Evolutionary conservation across 805 yeast genomes (phyloP), one percentile per base, ranked within the genome.

Genomic region (Debaryomyces maramus): DNA sequence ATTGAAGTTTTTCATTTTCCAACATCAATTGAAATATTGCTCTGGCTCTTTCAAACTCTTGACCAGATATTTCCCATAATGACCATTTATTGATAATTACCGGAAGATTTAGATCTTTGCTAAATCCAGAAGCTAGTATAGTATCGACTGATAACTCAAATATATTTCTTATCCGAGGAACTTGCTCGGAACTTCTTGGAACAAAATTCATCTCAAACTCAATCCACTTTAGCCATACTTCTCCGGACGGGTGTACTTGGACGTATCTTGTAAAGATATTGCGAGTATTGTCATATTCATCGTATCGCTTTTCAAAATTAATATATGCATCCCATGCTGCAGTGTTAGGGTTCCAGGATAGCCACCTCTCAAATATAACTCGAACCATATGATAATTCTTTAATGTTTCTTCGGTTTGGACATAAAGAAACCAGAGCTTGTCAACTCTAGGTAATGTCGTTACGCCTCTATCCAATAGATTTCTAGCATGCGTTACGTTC

Each of bases 401-500:
- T 18, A 88, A 62, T 0, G 85, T 74, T 60, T 89, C 97, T 60
- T 89, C 97, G 13, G 90, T 75, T 33, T 84, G 81, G 6, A 86
- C 81, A 53, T 88, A 89, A 44, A 81, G 73, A 55, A 78, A 86
- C 97, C 98, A 91, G 15, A 91, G 63, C 57, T 90, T 90, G 51
- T 85, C 90, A 3, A 84, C 81, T 18, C 87, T 69, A 0, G 98
- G 98, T 18, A 90, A 65, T 0, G 79, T 60, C 2, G 80, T 74
- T 0, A 85, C 81, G 0, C 88, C 95, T 31, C 97, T 67, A 38
- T 88, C 89, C 21, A 91, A 65, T 19, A 93, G 52, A 55, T 91
- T 90, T 49, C 96, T 67, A 0, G 97, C 97, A 63, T 90, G 97
- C 53, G 88, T 88, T 39, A 88, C 73, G 50, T 84, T 88, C 45